Conservation (phyloP, 2,329 filamentous ascomycete species). For the Tolypocladium capitatum region DNA sequence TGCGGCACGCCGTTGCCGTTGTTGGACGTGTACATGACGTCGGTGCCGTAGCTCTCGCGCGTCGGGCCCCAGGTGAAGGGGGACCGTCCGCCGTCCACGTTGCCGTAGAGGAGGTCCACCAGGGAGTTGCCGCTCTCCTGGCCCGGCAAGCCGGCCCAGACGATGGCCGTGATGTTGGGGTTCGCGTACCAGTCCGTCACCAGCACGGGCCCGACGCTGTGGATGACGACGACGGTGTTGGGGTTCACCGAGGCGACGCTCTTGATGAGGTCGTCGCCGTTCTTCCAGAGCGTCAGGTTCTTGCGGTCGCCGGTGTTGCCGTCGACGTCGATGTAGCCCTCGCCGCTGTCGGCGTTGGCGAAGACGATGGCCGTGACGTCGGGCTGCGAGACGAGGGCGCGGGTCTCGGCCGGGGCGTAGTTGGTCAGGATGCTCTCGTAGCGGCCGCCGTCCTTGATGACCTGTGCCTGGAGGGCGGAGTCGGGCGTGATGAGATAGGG, state of each 20-base stretch:
- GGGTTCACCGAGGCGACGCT: conserved; percentile 65
- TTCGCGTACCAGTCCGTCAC: conserved; percentile 62
- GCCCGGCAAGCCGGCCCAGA: conserved; percentile 72
- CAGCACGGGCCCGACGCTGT: conserved; percentile 70
- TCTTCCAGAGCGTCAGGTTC: conserved; percentile 81
- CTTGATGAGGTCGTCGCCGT: conserved; percentile 68
- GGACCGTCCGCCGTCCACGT: conserved; percentile 63
- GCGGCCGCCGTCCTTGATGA: conserved; percentile 41
- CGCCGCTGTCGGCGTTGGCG: conserved; percentile 74
- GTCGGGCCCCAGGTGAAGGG: conserved; percentile 69
- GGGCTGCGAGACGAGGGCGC: conserved; percentile 46
- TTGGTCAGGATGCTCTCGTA: conserved; percentile 58
- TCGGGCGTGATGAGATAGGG: conserved; percentile 67
- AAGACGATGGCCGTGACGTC: conserved; percentile 70
- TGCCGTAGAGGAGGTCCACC: conserved; percentile 71
- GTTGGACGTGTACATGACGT: conserved; percentile 56
- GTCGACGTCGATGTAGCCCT: conserved; percentile 74
- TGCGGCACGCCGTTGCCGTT: conserved; percentile 55
- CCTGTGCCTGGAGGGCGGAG: conserved; percentile 51
- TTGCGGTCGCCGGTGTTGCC: conserved; percentile 80
- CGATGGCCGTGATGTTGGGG: conserved; percentile 69
- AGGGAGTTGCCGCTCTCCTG: conserved; percentile 74
- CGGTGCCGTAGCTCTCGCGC: conserved; percentile 53
- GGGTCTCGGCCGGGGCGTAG: conserved; percentile 47
- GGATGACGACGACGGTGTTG: conserved; percentile 87